Evolutionary conservation across 345 rosid species (phyloP).

Genomic region (Lepidium aucheri): DNA sequence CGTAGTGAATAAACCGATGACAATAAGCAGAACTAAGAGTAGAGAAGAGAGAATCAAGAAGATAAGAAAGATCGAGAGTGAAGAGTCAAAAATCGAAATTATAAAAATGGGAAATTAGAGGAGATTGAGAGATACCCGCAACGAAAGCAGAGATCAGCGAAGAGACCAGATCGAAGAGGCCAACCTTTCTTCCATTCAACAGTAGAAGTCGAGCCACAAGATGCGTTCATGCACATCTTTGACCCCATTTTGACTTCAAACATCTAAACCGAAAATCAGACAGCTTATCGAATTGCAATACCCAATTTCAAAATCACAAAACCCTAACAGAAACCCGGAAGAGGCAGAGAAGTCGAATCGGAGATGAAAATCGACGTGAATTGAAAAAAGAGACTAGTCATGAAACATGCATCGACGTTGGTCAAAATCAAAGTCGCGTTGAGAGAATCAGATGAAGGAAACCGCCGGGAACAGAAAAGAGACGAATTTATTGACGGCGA

Average conservation of each 20-base stretch:
- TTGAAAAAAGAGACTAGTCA: slow-evolving; percentile 4
- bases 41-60: background rate
- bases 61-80: slow-evolving; percentile 10
- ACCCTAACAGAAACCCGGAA: slow-evolving; percentile 1
- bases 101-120: background rate
- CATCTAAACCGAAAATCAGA: background rate
- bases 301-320: slow-evolving; percentile 12
- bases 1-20: too few relatives aligned
- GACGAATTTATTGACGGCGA: slow-evolving; percentile 10
- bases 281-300: background rate
- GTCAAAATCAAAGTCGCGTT: slow-evolving; percentile 7
- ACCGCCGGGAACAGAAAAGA: background rate
- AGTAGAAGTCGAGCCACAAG: slow-evolving; percentile 41
- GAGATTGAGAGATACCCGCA: slow-evolving; percentile 64
- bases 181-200: slow-evolving; percentile 80
- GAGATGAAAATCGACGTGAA: slow-evolving; percentile 25
- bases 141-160: slow-evolving; percentile 63
- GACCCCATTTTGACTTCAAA: slow-evolving; percentile 40
- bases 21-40: too few relatives aligned
- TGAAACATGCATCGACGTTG: slow-evolving; percentile 31
- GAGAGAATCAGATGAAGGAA: slow-evolving; percentile 2
- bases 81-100: background rate
- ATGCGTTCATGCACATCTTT: slow-evolving; percentile 76
- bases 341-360: background rate
- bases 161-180: slow-evolving; percentile 78